phyloP scores from a whole-genome alignment of 805 yeast species.

The Saturnispora dispora region DNA sequence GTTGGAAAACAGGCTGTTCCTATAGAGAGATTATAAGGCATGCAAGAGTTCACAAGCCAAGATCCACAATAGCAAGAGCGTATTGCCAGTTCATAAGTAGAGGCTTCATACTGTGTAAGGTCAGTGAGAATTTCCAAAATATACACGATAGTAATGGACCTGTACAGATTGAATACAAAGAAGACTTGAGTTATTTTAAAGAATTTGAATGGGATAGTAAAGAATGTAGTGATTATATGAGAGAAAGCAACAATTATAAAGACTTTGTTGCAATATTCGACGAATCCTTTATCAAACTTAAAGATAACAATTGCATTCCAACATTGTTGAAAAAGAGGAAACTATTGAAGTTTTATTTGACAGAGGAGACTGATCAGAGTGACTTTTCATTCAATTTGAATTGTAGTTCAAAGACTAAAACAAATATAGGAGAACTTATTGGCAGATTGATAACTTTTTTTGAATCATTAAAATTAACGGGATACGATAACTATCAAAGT shows the following conservation, averaged over 20 bases:
- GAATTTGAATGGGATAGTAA: not conserved
- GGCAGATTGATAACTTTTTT: conserved; percentile 3
- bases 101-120: conserved; percentile 1
- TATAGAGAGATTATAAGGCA: not conserved
- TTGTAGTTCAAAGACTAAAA: not conserved
- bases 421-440: not conserved
- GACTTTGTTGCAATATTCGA: not conserved
- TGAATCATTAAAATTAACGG: not conserved
- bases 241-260: not conserved
- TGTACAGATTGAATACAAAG: not conserved
- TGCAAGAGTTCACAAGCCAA: not conserved
- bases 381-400: not conserved
- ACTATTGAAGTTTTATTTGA: conserved; percentile 3
- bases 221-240: not conserved
- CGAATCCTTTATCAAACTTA: not conserved
- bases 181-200: conserved; percentile 3
- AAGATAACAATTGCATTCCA: not conserved
- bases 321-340: conserved; percentile 3
- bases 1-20: conserved; percentile 4
- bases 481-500: not conserved
- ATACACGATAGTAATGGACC: not conserved
- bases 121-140: not conserved
- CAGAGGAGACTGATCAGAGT: not conserved
- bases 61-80: not conserved
- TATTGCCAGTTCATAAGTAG: conserved; percentile 5